Evolutionary conservation across 169 alveolate genomes (phyloP), one percentile per base, ranked within the genome.

Genomic region (Plasmodium inui): DNA sequence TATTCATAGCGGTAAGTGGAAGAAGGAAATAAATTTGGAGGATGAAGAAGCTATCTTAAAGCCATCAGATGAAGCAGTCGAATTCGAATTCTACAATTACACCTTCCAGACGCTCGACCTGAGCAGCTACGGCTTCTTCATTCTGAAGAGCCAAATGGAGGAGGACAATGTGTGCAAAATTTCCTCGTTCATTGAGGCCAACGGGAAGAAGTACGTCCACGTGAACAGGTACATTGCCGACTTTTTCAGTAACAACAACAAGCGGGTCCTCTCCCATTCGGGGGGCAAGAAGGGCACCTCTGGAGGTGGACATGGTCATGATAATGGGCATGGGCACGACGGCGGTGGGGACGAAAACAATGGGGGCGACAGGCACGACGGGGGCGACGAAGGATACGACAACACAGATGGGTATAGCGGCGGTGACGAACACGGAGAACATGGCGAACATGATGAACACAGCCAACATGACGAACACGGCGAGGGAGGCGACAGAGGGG

Each of bases 81-180:
- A 89, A 89, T 89, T 41, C n/a, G 94, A 89, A 70, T 89, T 89
- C 50, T 89, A 89, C 73, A 89, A 89, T 67, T 89, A 89, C 83
- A 89, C 94, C 14, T 89, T 39, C 57, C 94, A 89, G 34, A 37
- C 90, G 2, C 50, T 89, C 2, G 94, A 89, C 71, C 73, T 89
- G 32, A 50, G 83, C 17, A 89, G 80, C 71, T 89, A 89, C 39
- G 22, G 70, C 34, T 89, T 89, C 41, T 89, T 89, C 61, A 89
- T 79, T 28, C 70, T 89, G 32, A 89, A 89, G 50, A 89, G 74
- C 61, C 67, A 89, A 89, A 71, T 67, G 50, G 79, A 89, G 17
- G 94, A 89, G 30, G 94, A 89, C 53, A 89, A 78, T 28, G 34
- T 89, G 34, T 89, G 94, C 53, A 78, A 79, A 80, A 78, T 89